A percentile compares a stretch with the other conserved stretches of the same genome.
These are phyloP conservation scores for Neurospora tetrasperma DNA, from an alignment of 495 filamentous ascomycete genomes.

Conservation along the genomic window DNA sequence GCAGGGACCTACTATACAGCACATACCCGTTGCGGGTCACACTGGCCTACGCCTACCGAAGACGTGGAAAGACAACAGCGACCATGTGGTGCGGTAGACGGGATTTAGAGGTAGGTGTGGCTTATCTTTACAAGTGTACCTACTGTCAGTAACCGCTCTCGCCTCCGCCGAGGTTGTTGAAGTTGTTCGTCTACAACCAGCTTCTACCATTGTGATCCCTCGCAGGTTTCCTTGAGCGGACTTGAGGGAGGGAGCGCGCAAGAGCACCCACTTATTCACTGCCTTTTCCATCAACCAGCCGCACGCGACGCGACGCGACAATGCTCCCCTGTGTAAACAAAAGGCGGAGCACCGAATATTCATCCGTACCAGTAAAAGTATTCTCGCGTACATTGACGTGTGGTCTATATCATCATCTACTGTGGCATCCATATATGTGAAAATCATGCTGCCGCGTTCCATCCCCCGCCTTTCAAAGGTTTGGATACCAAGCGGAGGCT, in stretches of 20 bases:
- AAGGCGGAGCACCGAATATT: neutral
- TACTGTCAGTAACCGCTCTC: neutral
- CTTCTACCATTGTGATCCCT: neutral
- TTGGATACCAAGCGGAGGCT: conserved; percentile 72
- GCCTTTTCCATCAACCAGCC: neutral
- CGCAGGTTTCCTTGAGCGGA: neutral
- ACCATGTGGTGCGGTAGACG: neutral
- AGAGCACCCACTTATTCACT: neutral
- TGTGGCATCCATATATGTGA: neutral
- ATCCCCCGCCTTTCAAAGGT: conserved; percentile 52
- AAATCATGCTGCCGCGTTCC: conserved; percentile 14
- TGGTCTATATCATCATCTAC: neutral
- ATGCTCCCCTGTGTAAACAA: neutral
- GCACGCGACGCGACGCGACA: neutral
- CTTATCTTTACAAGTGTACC: neutral
- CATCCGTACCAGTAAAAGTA: neutral
- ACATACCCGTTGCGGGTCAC: neutral
- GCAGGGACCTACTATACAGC: neutral
- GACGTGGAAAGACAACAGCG: neutral
- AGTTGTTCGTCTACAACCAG: neutral
- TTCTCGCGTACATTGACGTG: neutral
- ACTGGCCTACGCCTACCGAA: neutral
- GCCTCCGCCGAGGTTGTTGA: neutral
- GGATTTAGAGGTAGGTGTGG: too few relatives aligned
- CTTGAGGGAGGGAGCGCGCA: neutral